These are phyloP conservation scores for Arabis alpina DNA, from an alignment of 345 rosid species.

Conservation along the genomic window DNA sequence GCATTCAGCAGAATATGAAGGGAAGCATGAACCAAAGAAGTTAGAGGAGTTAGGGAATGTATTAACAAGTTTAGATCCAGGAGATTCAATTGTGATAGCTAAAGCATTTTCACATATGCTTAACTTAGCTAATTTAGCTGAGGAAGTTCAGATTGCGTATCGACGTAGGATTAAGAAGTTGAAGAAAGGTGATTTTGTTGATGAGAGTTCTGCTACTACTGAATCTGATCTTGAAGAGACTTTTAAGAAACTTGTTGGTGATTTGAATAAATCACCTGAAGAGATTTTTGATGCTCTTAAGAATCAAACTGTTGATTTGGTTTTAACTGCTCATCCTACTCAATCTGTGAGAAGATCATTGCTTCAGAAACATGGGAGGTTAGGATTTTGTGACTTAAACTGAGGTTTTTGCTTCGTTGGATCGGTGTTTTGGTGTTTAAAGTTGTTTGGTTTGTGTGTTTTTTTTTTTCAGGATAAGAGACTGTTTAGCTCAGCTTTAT, in stretches of 20 bases:
- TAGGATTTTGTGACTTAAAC: neutral
- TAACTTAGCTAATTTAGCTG: constrained; percentile 94
- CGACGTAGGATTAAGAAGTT: constrained; percentile 79
- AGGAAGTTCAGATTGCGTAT: constrained; percentile 94
- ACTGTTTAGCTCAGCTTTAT: constrained; percentile 84
- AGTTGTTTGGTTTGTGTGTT: constrained; percentile 6
- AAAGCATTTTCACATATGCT: constrained; percentile 96
- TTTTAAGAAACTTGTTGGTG: constrained; percentile 77
- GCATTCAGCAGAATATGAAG: constrained; percentile 93
- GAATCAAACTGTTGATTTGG: constrained; percentile 98
- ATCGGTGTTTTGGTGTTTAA: constrained; percentile 18
- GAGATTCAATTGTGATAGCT: constrained; percentile 86
- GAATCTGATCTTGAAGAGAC: constrained; percentile 97
- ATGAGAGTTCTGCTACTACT: constrained; percentile 87
- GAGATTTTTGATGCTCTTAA: constrained; percentile 93
- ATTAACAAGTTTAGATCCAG: constrained; percentile 88
- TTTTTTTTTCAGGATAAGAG: constrained; percentile 60
- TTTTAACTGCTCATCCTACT: constrained; percentile 97
- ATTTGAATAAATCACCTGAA: constrained; percentile 86
- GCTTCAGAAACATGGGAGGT: constrained; percentile 97
- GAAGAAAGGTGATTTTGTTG: constrained; percentile 83
- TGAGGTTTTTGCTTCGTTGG: neutral
- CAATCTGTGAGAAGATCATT: constrained; percentile 94
- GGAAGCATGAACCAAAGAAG: constrained; percentile 70
- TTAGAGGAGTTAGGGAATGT: constrained; percentile 86